A percentile compares a stretch with the other conserved stretches of the same genome.
Conservation (phyloP, 208 protist species). For the Trypanosomatidae sp. region DNA sequence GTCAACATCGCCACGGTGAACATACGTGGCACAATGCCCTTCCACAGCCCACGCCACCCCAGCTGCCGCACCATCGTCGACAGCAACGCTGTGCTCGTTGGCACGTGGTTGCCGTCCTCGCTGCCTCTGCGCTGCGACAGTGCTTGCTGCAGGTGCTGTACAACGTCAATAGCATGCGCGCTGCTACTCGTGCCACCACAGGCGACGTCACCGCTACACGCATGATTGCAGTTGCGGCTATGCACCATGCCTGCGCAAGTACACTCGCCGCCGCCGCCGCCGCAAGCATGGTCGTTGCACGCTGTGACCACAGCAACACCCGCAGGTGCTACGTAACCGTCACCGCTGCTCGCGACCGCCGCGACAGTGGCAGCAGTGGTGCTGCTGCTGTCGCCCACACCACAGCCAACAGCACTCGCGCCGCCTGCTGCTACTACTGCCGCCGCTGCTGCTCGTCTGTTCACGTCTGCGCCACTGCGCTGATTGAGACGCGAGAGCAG, state of each 20-base stretch:
- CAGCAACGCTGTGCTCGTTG: neutral
- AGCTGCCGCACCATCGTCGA: constrained; percentile 9
- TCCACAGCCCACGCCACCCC: constrained; percentile 46
- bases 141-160: too few relatives aligned
- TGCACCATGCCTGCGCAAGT: neutral
- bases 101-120: too few relatives aligned
- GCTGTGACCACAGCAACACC: neutral
- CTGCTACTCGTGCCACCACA: neutral
- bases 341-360: neutral
- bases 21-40: constrained; percentile 81
- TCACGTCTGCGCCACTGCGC: neutral
- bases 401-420: too few relatives aligned
- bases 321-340: neutral
- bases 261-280: neutral
- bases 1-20: constrained; percentile 91
- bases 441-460: too few relatives aligned
- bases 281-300: neutral
- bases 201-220: neutral
- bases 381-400: neutral
- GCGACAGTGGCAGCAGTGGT: neutral
- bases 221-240: neutral
- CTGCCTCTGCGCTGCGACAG: too few relatives aligned
- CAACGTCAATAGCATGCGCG: neutral
- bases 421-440: too few relatives aligned
- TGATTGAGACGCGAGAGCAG: constrained; percentile 88